A percentile compares a stretch with the other conserved stretches of the same genome.
Evolutionary conservation across 2,329 filamentous ascomycete species (phyloP).

Genomic region (Sporothrix variecibatus): DNA sequence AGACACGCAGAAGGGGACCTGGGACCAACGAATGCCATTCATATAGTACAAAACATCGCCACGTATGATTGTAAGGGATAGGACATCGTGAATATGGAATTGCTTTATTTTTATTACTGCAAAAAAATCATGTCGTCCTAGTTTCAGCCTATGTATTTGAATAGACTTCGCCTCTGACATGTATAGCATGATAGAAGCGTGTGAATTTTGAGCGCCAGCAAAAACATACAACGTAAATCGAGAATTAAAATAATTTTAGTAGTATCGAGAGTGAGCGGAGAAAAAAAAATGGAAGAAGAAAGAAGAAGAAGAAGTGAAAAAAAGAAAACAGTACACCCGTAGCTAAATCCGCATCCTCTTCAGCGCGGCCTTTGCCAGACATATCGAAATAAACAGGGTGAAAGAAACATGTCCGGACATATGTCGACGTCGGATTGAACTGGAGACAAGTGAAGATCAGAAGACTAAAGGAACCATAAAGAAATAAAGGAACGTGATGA

Average conservation of each 20-base stretch:
- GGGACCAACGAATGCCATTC: neutral
- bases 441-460: neutral
- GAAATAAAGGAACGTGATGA: neutral
- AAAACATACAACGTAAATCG: neutral
- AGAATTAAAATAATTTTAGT: neutral
- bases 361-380: neutral
- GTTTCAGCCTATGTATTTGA: neutral
- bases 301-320: neutral
- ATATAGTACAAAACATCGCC: neutral
- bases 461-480: neutral
- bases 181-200: neutral
- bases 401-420: neutral
- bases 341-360: neutral
- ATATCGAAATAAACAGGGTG: neutral
- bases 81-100: neutral
- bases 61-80: no score
- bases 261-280: neutral
- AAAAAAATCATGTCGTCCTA: neutral
- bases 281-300: neutral
- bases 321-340: neutral
- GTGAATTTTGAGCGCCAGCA: neutral
- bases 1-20: no score
- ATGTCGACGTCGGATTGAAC: no score
- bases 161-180: neutral
- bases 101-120: neutral